A percentile compares a stretch with the other conserved stretches of the same genome.
Evolutionary conservation across 2,329 filamentous ascomycete genomes (phyloP).

Genomic region (Curvularia sp.): DNA sequence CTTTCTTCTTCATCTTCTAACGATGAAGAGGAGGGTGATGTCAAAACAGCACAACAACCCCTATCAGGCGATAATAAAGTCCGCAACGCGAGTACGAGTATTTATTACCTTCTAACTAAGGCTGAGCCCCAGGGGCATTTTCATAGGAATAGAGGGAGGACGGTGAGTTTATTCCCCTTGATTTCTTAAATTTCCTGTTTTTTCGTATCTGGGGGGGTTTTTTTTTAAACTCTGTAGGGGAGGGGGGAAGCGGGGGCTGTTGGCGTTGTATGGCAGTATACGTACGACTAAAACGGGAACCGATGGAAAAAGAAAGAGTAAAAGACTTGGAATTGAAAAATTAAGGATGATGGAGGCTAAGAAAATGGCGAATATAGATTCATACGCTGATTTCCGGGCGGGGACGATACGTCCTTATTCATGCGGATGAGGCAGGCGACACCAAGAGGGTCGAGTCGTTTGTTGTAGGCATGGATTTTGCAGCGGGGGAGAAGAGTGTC

Average conservation of each 20-base stretch:
- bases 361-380: conserved; percentile 37
- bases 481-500: conserved; percentile 66
- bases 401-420: conserved; percentile 69
- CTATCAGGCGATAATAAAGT: conserved; percentile 47
- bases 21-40: conserved; percentile 24
- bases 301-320: too few relatives aligned
- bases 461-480: conserved; percentile 66
- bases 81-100: conserved; percentile 65
- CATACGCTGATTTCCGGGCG: conserved; percentile 70
- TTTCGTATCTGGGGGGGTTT: too few relatives aligned
- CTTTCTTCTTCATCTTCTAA: conserved; percentile 4
- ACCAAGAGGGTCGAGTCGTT: conserved; percentile 68
- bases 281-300: too few relatives aligned
- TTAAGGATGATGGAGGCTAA: too few relatives aligned
- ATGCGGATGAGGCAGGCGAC: conserved; percentile 59
- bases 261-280: too few relatives aligned
- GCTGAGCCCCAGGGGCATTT: conserved; percentile 64
- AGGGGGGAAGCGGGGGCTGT: too few relatives aligned
- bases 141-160: conserved; percentile 67
- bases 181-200: too few relatives aligned
- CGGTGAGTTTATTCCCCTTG: conserved; percentile 38
- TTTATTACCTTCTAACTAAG: conserved; percentile 70
- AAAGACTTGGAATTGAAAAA: too few relatives aligned
- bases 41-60: conserved; percentile 39
- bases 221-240: too few relatives aligned